Conservation (phyloP, 2,329 filamentous ascomycete genomes). For the Phaeomoniella chlamydospora region DNA sequence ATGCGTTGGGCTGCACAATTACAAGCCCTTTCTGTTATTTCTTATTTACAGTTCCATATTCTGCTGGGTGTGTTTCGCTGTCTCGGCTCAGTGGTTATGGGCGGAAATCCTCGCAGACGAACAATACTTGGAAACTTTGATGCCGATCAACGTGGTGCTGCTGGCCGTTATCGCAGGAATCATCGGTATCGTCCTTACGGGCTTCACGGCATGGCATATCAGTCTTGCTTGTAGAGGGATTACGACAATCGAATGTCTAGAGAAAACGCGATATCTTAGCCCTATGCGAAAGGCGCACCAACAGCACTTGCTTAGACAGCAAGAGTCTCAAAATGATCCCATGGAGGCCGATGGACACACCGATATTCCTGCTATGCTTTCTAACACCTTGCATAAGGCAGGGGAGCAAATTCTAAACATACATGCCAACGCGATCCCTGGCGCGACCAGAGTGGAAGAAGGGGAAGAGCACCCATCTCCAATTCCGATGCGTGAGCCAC, state of each 20-base stretch:
- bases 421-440: conserved; percentile 67
- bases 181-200: conserved; percentile 74
- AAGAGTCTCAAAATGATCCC: conserved; percentile 4
- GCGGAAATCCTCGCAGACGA: conserved; percentile 59
- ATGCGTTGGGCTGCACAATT: conserved; percentile 85
- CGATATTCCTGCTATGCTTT: conserved; percentile 8
- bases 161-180: conserved; percentile 78
- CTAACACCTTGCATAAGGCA: conserved; percentile 38
- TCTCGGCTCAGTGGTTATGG: conserved; percentile 72
- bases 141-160: conserved; percentile 85
- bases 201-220: conserved; percentile 87
- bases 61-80: conserved; percentile 66
- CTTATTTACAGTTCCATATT: conserved; percentile 79
- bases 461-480: conserved; percentile 46
- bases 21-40: conserved; percentile 90
- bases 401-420: conserved; percentile 67
- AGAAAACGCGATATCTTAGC: conserved; percentile 87
- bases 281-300: conserved; percentile 54
- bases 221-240: conserved; percentile 63
- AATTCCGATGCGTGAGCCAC: conserved; percentile 10
- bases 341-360: conserved; percentile 29
- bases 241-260: conserved; percentile 91
- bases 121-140: conserved; percentile 57
- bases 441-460: conserved; percentile 68
- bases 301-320: conserved; percentile 21